A percentile compares a stretch with the other conserved stretches of the same genome.
Evolutionary conservation across 225 moss, liverwort and hornwort species (phyloP).

Genomic region (Pseudoscleropodium purum): DNA sequence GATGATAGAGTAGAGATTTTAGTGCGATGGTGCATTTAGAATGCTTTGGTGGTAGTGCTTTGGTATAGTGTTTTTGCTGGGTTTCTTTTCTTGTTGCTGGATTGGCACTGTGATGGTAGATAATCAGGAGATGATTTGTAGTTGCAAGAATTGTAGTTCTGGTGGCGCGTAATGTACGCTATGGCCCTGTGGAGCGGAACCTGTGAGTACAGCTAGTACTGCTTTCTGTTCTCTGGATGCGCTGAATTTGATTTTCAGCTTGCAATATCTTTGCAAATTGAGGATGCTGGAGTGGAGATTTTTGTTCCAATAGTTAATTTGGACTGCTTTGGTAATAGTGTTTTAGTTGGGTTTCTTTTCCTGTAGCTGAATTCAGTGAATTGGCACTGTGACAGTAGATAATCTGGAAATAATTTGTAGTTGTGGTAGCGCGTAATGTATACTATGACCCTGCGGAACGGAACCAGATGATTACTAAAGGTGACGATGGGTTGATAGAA

Average conservation of each 20-base stretch:
- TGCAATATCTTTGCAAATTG: neutral
- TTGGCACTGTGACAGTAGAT: neutral
- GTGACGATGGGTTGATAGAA: neutral
- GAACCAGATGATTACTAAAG: neutral
- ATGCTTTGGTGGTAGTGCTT: no score
- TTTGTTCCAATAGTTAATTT: no score
- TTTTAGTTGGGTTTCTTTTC: neutral
- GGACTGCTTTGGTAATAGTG: neutral
- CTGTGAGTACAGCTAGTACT: constrained; percentile 48
- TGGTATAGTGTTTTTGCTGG: no score
- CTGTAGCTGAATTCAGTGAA: neutral
- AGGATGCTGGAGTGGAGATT: neutral
- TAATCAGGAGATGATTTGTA: neutral
- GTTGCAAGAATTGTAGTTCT: neutral
- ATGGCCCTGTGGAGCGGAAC: constrained; percentile 41
- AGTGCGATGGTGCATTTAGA: no score
- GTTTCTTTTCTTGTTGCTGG: neutral
- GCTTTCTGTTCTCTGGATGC: neutral
- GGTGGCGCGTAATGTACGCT: constrained; percentile 22
- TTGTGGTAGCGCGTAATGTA: neutral
- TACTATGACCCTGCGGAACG: neutral
- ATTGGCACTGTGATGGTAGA: neutral
- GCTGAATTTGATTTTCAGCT: neutral
- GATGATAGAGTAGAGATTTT: neutral
- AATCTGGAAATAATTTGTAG: neutral